A percentile compares a stretch with the other conserved stretches of the same genome.
Conservation (phyloP, 768 basidiomycete species). For the Suillus subaureus region DNA sequence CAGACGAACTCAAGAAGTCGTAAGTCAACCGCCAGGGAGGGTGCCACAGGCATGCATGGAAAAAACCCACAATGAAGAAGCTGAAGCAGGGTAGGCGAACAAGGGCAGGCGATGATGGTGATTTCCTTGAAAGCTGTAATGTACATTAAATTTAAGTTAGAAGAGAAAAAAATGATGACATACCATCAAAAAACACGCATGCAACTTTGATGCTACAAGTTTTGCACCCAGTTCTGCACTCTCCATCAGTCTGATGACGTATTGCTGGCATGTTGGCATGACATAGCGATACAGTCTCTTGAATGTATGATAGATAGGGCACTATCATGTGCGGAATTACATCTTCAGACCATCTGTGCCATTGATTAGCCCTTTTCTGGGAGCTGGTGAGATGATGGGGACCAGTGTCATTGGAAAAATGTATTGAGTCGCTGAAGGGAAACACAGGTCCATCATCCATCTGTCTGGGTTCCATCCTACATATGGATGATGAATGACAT, state of each 20-base stretch:
- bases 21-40: conserved; percentile 36
- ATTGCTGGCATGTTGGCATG: background rate
- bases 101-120: conserved; percentile 5
- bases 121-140: conserved; percentile 8
- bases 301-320: conserved; percentile 4
- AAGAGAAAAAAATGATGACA: conserved; percentile 2
- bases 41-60: conserved; percentile 30
- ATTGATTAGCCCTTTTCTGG: conserved; percentile 8
- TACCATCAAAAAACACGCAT: conserved; percentile 7
- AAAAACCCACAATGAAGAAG: conserved; percentile 27
- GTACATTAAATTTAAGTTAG: background rate
- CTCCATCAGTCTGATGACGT: background rate
- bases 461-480: background rate
- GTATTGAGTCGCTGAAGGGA: background rate
- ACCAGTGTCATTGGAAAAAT: background rate
- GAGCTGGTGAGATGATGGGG: background rate
- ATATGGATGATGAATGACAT: background rate
- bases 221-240: background rate
- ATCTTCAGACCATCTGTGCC: background rate
- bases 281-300: background rate
- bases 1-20: conserved; percentile 30
- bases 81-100: conserved; percentile 20
- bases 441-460: background rate
- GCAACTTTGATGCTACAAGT: conserved; percentile 4
- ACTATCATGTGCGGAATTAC: background rate